Conservation (phyloP, 2,329 filamentous ascomycete species). For the Fusarium sp. region DNA sequence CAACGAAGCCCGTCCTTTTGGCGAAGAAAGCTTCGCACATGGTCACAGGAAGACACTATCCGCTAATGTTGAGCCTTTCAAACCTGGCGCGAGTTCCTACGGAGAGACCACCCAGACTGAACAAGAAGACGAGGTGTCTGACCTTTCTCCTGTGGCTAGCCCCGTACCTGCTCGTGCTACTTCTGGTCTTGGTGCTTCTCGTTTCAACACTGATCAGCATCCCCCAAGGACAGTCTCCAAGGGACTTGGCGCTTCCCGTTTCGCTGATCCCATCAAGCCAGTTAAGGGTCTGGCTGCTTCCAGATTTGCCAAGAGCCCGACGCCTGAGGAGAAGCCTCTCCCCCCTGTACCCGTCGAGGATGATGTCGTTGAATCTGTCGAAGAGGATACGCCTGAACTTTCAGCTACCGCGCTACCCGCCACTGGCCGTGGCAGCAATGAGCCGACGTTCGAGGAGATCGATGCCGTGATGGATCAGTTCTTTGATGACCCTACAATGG, state of each 20-base stretch:
- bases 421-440: conserved; percentile 44
- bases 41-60: conserved; percentile 67
- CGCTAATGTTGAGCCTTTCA: conserved; percentile 77
- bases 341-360: conserved; percentile 46
- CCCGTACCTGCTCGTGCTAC: conserved; percentile 36
- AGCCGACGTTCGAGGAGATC: conserved; percentile 81
- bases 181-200: conserved; percentile 37
- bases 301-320: conserved; percentile 57
- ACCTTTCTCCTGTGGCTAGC: conserved; percentile 39
- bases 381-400: conserved; percentile 41
- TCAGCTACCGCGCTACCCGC: conserved; percentile 30
- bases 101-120: conserved; percentile 40
- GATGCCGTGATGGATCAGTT: conserved; percentile 93
- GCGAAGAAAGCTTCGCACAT: conserved; percentile 57
- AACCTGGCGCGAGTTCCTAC: conserved; percentile 55
- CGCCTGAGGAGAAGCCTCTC: conserved; percentile 41
- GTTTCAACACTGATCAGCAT: conserved; percentile 35
- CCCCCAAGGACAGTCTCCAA: conserved; percentile 50
- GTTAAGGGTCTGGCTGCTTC: conserved; percentile 57
- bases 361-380: conserved; percentile 47
- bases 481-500: conserved; percentile 76
- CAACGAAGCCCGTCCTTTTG: conserved; percentile 63
- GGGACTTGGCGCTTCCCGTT: conserved; percentile 60
- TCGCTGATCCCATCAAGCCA: conserved; percentile 59
- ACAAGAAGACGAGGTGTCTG: conserved; percentile 33